phyloP scores from a whole-genome alignment of 2,329 filamentous ascomycete genomes.

The Verticillium klebahnii region DNA sequence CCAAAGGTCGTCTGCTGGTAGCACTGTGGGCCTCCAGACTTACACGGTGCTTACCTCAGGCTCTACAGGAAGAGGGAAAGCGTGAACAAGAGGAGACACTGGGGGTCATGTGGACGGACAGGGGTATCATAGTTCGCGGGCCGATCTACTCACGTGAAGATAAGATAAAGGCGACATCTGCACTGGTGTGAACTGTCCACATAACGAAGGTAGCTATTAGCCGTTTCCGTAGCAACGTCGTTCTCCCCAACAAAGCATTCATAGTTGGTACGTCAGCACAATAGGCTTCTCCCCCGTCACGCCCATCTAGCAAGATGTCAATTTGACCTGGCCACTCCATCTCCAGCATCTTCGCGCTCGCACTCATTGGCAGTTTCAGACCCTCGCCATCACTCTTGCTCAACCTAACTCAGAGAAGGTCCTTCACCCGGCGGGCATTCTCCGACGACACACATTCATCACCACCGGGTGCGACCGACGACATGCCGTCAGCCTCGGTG shows the following conservation, averaged over 20 bases:
- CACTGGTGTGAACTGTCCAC: neutral
- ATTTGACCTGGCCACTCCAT: neutral
- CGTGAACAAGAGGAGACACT: no score
- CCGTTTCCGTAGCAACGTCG: neutral
- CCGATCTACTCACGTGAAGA: neutral
- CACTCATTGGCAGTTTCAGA: neutral
- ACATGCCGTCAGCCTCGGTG: slow-evolving; percentile 57
- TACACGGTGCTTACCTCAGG: neutral
- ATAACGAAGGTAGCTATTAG: no score
- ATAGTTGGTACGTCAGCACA: neutral
- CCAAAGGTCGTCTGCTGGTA: neutral
- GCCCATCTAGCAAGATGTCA: neutral
- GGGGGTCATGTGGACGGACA: no score
- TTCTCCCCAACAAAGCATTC: neutral
- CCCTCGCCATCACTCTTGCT: neutral
- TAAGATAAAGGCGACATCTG: neutral
- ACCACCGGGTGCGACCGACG: slow-evolving; percentile 8
- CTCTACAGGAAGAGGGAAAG: neutral
- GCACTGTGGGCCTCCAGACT: neutral
- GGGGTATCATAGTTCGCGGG: no score
- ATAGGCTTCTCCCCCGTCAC: neutral
- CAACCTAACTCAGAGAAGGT: neutral
- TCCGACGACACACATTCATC: neutral
- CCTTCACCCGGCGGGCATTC: neutral
- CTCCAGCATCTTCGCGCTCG: neutral